Conservation (phyloP, 108 stramenopile species). For the Fragilaria radians region DNA sequence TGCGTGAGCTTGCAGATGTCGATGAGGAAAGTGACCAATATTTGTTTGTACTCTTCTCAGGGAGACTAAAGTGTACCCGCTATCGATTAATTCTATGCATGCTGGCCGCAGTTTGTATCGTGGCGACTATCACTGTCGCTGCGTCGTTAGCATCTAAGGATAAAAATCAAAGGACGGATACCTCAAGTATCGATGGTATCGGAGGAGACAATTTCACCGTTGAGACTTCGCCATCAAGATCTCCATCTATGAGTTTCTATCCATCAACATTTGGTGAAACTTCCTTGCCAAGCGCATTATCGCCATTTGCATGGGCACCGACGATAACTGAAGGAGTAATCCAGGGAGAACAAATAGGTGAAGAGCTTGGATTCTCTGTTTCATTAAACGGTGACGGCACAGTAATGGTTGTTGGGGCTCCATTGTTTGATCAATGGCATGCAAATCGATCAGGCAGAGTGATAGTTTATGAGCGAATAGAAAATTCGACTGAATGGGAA, state of each 20-base stretch:
- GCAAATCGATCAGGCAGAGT: slow-evolving; percentile 22
- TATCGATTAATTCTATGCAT: neutral
- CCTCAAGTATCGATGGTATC: neutral
- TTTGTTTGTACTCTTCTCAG: neutral
- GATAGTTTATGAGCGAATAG: slow-evolving; percentile 6
- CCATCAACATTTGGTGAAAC: neutral
- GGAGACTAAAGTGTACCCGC: neutral
- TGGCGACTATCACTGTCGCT: neutral
- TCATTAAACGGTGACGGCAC: slow-evolving; percentile 29
- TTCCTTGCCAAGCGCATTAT: neutral
- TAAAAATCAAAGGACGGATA: neutral
- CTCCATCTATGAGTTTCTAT: neutral
- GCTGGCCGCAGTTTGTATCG: neutral
- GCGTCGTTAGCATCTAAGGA: neutral
- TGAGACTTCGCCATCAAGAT: neutral
- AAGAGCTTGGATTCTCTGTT: slow-evolving; percentile 31
- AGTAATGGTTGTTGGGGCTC: slow-evolving; percentile 30
- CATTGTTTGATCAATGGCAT: slow-evolving; percentile 21
- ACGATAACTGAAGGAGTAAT: neutral
- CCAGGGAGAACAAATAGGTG: neutral
- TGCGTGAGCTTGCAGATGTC: neutral
- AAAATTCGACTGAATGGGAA: slow-evolving; percentile 12
- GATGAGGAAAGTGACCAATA: neutral
- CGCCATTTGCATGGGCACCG: neutral
- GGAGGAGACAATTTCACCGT: too few relatives aligned